Base-by-base conservation (phyloP, 345 rosid species). In the Acer negundo region DNA sequence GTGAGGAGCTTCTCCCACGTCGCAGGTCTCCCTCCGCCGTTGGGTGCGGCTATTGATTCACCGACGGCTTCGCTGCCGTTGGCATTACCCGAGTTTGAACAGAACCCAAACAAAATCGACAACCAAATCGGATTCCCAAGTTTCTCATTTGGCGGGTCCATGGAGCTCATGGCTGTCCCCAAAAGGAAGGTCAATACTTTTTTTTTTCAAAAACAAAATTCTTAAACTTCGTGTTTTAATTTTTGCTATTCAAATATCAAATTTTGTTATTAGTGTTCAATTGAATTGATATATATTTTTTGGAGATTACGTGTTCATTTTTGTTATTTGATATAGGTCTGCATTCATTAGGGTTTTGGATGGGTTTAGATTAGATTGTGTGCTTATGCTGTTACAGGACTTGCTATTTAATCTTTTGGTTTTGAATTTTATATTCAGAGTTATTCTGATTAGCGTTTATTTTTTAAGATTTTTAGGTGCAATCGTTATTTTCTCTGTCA, bases 141-240 rank as follows among this genome's bases (percentile, higher is more conserved):
- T 80, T 93, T 85, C 74, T 70, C 78, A 1, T 77, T 84, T 20
- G 86, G 76, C 67, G 93, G 95, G 70, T 80, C 89, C 74, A 86
- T 95, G 95, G 98, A 95, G 74, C 90, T 95, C 62, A 95, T 95
- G 98, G 97, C 97, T 73, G 97, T 90, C n/a, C 98, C 97, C 22
- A 95, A 89, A 79, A 90, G 75, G 80, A 95, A 87, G 93, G 98
- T 90, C 47, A 7, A 24, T 2, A 46, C 38, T 35, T 35, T 11
- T 55, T 51, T 16, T 2, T 7, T 42, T 42, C 46, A 42, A 7
- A 42, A 9, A 5, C 1, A 24, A 10, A 63, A 9, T 10, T 35
- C 1, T 46, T 49, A 47, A 22, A 72, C 10, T 53, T 70, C 46
- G n/a, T 65, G 10, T 13, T 55, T 38, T 3, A 7, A 38, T 58